Evolutionary conservation across 768 basidiomycete genomes (phyloP).

Genomic region (Pleurotus giganteus): DNA sequence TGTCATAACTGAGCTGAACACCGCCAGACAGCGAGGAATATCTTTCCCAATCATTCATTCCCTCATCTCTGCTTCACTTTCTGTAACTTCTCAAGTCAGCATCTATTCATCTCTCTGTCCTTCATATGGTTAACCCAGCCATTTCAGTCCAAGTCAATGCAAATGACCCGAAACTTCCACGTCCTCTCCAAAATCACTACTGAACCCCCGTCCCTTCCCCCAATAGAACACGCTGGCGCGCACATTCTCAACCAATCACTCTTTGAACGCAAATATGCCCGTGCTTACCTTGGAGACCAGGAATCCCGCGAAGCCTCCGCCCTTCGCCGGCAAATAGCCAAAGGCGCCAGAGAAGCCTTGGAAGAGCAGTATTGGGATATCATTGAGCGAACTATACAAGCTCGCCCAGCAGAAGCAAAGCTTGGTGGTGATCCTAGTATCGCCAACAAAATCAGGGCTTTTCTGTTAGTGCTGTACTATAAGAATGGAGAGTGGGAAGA

Average conservation of each 20-base stretch:
- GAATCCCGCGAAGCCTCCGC: slow-evolving; percentile 64
- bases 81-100: slow-evolving; percentile 58
- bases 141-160: slow-evolving; percentile 46
- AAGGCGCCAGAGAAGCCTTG: slow-evolving; percentile 75
- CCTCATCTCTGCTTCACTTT: slow-evolving; percentile 63
- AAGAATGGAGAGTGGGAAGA: slow-evolving; percentile 84
- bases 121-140: slow-evolving; percentile 1
- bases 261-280: slow-evolving; percentile 81
- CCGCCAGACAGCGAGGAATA: slow-evolving; percentile 63
- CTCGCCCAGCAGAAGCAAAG: slow-evolving; percentile 78
- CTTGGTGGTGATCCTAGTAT: slow-evolving; percentile 92
- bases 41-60: slow-evolving; percentile 78
- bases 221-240: slow-evolving; percentile 75
- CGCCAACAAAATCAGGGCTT: slow-evolving; percentile 87
- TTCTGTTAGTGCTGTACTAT: slow-evolving; percentile 78
- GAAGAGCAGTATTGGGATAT: slow-evolving; percentile 90
- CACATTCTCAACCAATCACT: slow-evolving; percentile 80
- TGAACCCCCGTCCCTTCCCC: slow-evolving; percentile 74
- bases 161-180: slow-evolving; percentile 70
- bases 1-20: slow-evolving; percentile 75
- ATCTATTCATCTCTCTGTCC: slow-evolving; percentile 1
- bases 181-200: slow-evolving; percentile 72
- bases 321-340: slow-evolving; percentile 71
- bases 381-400: slow-evolving; percentile 78
- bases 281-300: slow-evolving; percentile 67